Conservation (phyloP, 352 stramenopile species). For the Pythium periplocum region DNA sequence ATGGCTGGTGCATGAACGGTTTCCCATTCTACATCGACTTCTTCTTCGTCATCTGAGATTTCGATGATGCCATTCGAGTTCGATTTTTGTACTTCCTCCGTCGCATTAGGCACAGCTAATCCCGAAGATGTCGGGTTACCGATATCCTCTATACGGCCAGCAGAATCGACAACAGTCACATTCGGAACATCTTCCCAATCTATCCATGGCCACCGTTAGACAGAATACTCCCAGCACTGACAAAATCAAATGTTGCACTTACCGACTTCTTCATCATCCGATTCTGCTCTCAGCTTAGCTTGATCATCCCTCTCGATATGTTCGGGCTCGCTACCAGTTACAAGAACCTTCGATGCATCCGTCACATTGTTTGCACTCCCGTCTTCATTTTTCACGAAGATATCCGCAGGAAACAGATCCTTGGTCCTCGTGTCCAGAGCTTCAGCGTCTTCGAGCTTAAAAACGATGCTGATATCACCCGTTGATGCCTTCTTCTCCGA, state of each 20-base stretch:
- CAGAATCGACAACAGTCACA: neutral
- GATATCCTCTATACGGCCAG: too few species aligned
- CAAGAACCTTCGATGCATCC: too few species aligned
- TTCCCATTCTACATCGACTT: slow-evolving; percentile 22
- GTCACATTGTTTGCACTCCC: too few species aligned
- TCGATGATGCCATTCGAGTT: too few species aligned
- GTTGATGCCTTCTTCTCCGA: slow-evolving; percentile 4
- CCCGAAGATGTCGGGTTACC: too few species aligned
- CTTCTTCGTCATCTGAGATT: neutral
- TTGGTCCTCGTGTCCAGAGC: slow-evolving; percentile 15
- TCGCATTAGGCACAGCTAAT: too few species aligned
- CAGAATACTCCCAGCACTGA: too few species aligned
- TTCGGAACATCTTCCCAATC: slow-evolving; percentile 12
- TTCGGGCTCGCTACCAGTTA: too few species aligned
- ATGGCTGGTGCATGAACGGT: slow-evolving; percentile 8
- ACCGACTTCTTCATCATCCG: slow-evolving; percentile 37
- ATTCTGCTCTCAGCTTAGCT: too few species aligned
- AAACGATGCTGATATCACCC: slow-evolving; percentile 26
- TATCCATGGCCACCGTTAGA: neutral
- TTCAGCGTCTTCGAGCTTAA: slow-evolving; percentile 41
- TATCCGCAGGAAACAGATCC: slow-evolving; percentile 31
- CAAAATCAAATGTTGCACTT: slow-evolving; percentile 8
- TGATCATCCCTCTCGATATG: too few species aligned
- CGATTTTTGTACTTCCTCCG: too few species aligned
- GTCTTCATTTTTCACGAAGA: slow-evolving; percentile 12